Base-by-base conservation (phyloP, 345 rosid species). In the Euphorbia lathyris region DNA sequence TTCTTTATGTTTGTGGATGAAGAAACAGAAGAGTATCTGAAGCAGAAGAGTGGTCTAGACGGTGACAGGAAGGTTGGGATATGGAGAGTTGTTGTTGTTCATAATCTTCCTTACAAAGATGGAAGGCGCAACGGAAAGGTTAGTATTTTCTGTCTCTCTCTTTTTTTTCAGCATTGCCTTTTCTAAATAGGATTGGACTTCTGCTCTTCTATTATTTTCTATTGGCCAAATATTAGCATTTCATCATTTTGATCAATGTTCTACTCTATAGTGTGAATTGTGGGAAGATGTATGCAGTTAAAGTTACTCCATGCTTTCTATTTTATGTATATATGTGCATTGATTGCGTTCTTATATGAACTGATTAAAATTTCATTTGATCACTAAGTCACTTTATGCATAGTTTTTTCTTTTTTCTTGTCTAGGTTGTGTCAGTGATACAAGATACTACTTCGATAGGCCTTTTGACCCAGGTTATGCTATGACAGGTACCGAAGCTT, bases 121-220 rank as follows among this genome's bases (percentile, higher is more conserved):
- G 90, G 93, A 45, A 84, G 99, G 64, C 99, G 99, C 77, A 92
- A 83, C 29, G 99, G 99, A 65, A 96, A 96, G 90, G 99, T 90
- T 84, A 63, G 42, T 70, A 30, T 58, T 36, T 5, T 60, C n/a
- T n/a, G n/a, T n/a, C n/a, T n/a, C n/a, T n/a, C n/a, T n/a, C n/a
- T 2, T 29, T 61, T 45, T 1, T 56, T 36, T 47, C 8, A 7
- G 36, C 5, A 32, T 36, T 66, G n/a, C 8, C 17, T n/a, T 45
- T 22, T 8, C 43, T 50, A 22, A 20, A 19, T 55, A 62, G 19
- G 23, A 2, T 38, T 19, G 12, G 22, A 58, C 45, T 50, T 63
- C 20, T 16, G 58, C 63, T 47, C 53, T 47, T 66, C 59, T 23
- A 32, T 43, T 30, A n/a, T 55, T 43, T 50, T 53, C 34, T 4